Base-by-base conservation (phyloP, 2,329 filamentous ascomycete species). In the Camptophora hylomeconis region DNA sequence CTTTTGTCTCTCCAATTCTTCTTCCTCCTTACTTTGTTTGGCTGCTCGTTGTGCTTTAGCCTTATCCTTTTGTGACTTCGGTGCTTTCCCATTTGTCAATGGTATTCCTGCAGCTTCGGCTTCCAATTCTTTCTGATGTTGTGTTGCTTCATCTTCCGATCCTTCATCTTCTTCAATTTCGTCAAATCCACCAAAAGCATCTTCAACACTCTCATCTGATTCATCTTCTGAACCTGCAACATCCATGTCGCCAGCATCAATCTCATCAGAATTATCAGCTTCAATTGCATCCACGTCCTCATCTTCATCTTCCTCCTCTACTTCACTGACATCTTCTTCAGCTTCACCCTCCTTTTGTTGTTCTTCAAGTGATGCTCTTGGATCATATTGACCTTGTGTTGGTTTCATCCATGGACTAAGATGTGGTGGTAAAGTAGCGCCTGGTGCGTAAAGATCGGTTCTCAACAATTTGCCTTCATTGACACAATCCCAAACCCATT, bases 401-500 rank as follows among this genome's bases (percentile, higher is more conserved):
- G 72, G 68, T 66, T 86, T 87, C 40, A 95, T 84, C 67, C 92
- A 98, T 15, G 89, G 89, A 54, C 86, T 95, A 45, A 98, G 58
- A 65, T 98, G 89, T 8, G 89, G 89, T 13, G 89, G 89, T 17
- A 98, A 65, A 42, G 82, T 76, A 11, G 86, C 79, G 11, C 89
- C 89, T 2, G 89, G 89, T 1, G 78, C 81, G 48, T 98, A 98
- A 19, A 86, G 58, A 49, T 94, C 83, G 17, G 86, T 73, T 41
- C 80, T 70, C 52, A 94, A 75, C 32, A 98, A 62, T 55, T 87
- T 83, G 38, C 83, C 82, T 24, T 89, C 81, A 52, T 98, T 98
- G 52, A 93, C 63, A 47, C 81, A 87, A 50, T 98, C 89, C 89
- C 89, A 98, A 3, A 98, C 75, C 87, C 92, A 98, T 53, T 98